phyloP scores from a whole-genome alignment of 805 yeast genomes.

The Metschnikowia cerradonensis region DNA sequence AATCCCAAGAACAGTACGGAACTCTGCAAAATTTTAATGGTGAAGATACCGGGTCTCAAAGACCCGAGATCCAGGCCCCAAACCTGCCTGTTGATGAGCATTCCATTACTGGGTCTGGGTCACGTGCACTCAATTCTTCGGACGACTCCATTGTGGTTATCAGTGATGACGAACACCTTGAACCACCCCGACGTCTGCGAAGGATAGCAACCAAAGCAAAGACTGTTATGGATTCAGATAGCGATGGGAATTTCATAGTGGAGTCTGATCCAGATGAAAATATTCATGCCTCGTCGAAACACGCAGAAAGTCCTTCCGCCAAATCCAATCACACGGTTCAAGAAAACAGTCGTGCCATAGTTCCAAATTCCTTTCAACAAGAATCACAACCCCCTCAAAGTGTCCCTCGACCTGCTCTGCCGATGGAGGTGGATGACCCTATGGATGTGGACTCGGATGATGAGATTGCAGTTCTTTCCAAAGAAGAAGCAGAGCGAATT shows the following conservation, averaged over 20 bases:
- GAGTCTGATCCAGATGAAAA: not conserved
- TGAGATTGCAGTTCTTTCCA: conserved; percentile 26
- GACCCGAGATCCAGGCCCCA: no score
- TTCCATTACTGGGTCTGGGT: not conserved
- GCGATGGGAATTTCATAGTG: not conserved
- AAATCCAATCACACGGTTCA: no score
- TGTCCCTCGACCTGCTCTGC: not conserved
- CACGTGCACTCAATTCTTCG: not conserved
- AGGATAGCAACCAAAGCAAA: not conserved
- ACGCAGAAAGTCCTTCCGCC: not conserved
- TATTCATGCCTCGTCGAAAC: not conserved
- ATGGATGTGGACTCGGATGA: conserved; percentile 17
- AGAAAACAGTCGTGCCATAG: not conserved
- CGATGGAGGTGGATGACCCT: not conserved
- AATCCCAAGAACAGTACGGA: no score
- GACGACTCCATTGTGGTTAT: not conserved
- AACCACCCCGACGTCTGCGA: not conserved
- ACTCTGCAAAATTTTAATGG: no score
- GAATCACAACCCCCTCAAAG: not conserved
- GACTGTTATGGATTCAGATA: not conserved
- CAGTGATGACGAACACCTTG: not conserved
- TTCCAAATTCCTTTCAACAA: not conserved
- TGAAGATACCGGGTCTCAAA: no score
- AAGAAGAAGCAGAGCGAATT: conserved; percentile 26
- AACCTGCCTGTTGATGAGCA: no score